A percentile compares a stretch with the other conserved stretches of the same genome.
Conservation (phyloP, 805 yeast genomes). For the Teunomyces barrocoloradensis region DNA sequence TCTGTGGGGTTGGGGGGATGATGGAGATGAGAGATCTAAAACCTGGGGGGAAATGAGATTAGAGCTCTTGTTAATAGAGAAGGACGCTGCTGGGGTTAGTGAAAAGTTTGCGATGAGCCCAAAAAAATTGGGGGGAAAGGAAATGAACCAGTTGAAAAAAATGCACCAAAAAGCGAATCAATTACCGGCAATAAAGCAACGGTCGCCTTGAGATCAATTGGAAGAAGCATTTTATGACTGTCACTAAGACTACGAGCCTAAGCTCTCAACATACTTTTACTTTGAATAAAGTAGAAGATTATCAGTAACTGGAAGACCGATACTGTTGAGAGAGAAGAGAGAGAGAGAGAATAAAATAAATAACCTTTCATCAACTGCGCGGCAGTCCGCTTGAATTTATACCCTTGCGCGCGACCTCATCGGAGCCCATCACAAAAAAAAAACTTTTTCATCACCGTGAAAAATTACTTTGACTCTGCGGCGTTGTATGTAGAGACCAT, state of each 20-base stretch:
- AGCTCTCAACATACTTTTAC: constrained; percentile 9
- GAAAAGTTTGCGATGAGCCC: constrained; percentile 1
- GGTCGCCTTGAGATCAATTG: too few relatives aligned
- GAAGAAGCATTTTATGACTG: too few relatives aligned
- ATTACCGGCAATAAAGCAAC: too few relatives aligned
- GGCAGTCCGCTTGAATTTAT: constrained; percentile 1
- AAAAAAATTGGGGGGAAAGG: background rate
- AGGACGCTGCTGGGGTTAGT: constrained; percentile 1
- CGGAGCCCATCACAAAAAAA: background rate
- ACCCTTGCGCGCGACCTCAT: background rate
- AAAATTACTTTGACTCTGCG: constrained; percentile 2
- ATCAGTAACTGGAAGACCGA: constrained; percentile 3
- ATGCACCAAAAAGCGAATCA: too few relatives aligned
- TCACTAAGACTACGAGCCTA: background rate
- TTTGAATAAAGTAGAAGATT: background rate
- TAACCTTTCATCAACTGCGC: background rate
- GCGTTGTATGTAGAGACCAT: background rate
- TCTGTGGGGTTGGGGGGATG: background rate
- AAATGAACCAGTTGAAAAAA: background rate
- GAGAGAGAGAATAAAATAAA: constrained; percentile 4
- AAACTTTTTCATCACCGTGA: background rate
- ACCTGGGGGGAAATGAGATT: constrained; percentile 3
- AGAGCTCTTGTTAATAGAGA: constrained; percentile 1
- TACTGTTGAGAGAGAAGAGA: constrained; percentile 4
- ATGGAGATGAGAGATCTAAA: constrained; percentile 1